A percentile compares a stretch with the other conserved stretches of the same genome.
Conservation (phyloP, 257 asterid genomes). For the Nicotiana tomentosiformis region DNA sequence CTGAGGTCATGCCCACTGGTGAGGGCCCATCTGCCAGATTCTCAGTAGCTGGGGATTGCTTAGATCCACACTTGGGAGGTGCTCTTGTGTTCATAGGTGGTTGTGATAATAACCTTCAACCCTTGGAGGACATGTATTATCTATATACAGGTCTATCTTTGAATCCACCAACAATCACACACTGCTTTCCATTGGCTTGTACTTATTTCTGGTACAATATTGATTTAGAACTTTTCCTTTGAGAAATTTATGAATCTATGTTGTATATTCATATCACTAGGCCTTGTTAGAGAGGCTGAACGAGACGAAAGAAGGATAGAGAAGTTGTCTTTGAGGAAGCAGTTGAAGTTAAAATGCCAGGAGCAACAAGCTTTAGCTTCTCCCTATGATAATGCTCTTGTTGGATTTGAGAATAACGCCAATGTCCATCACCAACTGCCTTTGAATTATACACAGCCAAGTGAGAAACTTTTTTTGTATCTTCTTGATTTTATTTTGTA, state of each 20-base stretch:
- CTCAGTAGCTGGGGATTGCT: constrained; percentile 88
- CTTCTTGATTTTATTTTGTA: neutral
- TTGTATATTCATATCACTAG: constrained; percentile 30
- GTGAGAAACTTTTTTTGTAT: constrained; percentile 31
- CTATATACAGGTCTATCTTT: constrained; percentile 69
- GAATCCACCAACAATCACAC: neutral
- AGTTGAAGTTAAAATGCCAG: constrained; percentile 81
- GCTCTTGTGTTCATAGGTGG: constrained; percentile 86
- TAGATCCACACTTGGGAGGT: constrained; percentile 87
- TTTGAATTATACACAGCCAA: constrained; percentile 56
- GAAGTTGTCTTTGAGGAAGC: constrained; percentile 84
- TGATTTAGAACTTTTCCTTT: constrained; percentile 4
- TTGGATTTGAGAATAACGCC: constrained; percentile 36
- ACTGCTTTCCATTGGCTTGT: neutral
- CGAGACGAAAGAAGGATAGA: constrained; percentile 69
- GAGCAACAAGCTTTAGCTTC: constrained; percentile 41
- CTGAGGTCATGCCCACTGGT: constrained; percentile 55
- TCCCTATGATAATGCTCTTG: constrained; percentile 31
- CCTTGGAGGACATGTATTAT: constrained; percentile 81
- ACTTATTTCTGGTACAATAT: neutral
- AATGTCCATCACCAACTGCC: constrained; percentile 56
- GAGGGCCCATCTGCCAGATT: constrained; percentile 91
- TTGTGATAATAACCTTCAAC: constrained; percentile 92
- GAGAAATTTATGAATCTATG: constrained; percentile 12
- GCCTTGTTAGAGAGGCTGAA: constrained; percentile 51